These are phyloP conservation scores for Penicillium dipodomyicola DNA, from an alignment of 495 filamentous ascomycete species.

Conservation along the genomic window DNA sequence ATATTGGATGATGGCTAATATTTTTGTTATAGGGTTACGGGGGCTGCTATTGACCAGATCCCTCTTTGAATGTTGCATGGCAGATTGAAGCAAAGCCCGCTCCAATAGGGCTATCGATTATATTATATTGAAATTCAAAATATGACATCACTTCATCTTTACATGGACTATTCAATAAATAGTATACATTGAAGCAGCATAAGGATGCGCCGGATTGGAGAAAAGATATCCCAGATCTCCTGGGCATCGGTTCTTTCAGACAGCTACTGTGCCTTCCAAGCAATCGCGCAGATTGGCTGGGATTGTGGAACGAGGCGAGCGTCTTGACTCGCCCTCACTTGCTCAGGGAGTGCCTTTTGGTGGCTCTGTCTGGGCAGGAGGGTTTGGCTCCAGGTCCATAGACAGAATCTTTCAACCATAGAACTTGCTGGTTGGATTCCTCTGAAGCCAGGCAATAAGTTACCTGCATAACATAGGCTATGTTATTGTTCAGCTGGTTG, in stretches of 20 bases:
- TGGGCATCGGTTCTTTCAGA: neutral
- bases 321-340: neutral
- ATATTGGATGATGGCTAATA: slow-evolving; percentile 1
- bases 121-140: slow-evolving; percentile 1
- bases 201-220: neutral
- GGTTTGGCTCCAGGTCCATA: neutral
- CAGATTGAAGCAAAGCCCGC: neutral
- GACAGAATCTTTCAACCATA: neutral
- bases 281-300: neutral
- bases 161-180: neutral
- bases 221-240: neutral
- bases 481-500: neutral
- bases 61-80: slow-evolving; percentile 25
- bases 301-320: neutral
- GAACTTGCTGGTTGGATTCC: neutral
- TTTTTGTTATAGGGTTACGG: slow-evolving; percentile 35
- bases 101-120: neutral
- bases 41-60: slow-evolving; percentile 42
- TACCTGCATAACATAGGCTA: neutral
- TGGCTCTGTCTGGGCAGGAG: neutral
- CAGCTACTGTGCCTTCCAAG: neutral
- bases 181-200: neutral
- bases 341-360: neutral
- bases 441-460: neutral
- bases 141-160: neutral